These are phyloP conservation scores for Exutisphaerella laricina DNA, from an alignment of 2,329 filamentous ascomycete genomes.

Conservation along the genomic window DNA sequence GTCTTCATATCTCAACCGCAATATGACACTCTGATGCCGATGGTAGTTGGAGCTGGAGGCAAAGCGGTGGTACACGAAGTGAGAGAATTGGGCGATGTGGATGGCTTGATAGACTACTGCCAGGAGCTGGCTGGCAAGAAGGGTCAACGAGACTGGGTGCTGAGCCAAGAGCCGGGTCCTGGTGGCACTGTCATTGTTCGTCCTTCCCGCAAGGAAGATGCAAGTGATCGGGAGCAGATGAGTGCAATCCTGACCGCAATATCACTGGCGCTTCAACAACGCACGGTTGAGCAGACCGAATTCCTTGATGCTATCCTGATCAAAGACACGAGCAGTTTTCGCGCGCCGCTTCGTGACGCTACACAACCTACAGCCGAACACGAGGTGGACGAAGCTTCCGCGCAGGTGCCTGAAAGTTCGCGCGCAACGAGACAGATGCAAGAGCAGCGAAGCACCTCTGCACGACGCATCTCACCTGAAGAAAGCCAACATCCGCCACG, in stretches of 20 bases:
- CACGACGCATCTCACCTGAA: background rate
- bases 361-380: background rate
- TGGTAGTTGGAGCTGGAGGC: conserved; percentile 72
- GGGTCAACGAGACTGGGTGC: conserved; percentile 37
- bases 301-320: conserved; percentile 84
- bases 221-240: too few relatives aligned
- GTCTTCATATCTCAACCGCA: conserved; percentile 75
- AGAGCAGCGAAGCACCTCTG: too few relatives aligned
- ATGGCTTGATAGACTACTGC: conserved; percentile 74
- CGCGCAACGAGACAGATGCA: background rate
- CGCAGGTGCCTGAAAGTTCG: background rate
- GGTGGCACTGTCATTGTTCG: conserved; percentile 72
- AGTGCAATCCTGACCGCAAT: conserved; percentile 38
- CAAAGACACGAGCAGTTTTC: conserved; percentile 68
- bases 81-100: conserved; percentile 52
- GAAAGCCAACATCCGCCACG: background rate
- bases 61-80: conserved; percentile 66
- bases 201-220: conserved; percentile 57
- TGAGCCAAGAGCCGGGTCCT: conserved; percentile 27
- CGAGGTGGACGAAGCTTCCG: background rate
- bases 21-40: conserved; percentile 66
- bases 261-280: conserved; percentile 68
- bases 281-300: conserved; percentile 81
- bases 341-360: conserved; percentile 57
- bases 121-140: conserved; percentile 70